A percentile compares a stretch with the other conserved stretches of the same genome.
These are phyloP conservation scores for Apiospora hydei DNA, from an alignment of 2,329 filamentous ascomycete species.

Conservation along the genomic window DNA sequence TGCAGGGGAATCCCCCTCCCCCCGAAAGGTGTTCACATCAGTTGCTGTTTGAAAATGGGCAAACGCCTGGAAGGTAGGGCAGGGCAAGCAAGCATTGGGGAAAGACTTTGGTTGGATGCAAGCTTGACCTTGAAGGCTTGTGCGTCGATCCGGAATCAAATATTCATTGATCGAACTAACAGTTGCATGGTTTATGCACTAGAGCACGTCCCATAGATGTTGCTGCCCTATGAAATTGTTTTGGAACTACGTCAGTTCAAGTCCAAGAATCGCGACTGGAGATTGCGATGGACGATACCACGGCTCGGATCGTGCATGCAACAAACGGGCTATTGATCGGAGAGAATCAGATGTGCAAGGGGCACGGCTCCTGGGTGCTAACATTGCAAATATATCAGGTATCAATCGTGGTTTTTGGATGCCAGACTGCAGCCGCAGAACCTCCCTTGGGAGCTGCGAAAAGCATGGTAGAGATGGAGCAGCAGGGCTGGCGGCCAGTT, in stretches of 20 bases:
- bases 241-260: slow-evolving; percentile 16
- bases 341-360: neutral
- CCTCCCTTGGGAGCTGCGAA: neutral
- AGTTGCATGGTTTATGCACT: slow-evolving; percentile 11
- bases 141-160: slow-evolving; percentile 5
- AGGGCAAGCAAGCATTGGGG: neutral
- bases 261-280: neutral
- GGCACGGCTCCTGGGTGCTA: neutral
- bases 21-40: neutral
- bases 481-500: slow-evolving; percentile 15
- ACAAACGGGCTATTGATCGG: neutral
- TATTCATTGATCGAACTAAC: slow-evolving; percentile 7
- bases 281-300: slow-evolving; percentile 13
- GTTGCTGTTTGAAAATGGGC: neutral
- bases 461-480: neutral
- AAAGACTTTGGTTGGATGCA: slow-evolving; percentile 15
- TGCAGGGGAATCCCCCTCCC: neutral
- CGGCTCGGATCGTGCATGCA: neutral
- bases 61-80: neutral
- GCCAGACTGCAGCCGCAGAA: slow-evolving; percentile 8
- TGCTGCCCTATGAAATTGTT: slow-evolving; percentile 14
- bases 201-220: slow-evolving; percentile 17
- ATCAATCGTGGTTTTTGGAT: neutral
- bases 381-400: neutral
- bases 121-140: slow-evolving; percentile 8